Base-by-base conservation (phyloP, 1,284 basidiomycete genomes). In the Pyrrhoderma noxium region DNA sequence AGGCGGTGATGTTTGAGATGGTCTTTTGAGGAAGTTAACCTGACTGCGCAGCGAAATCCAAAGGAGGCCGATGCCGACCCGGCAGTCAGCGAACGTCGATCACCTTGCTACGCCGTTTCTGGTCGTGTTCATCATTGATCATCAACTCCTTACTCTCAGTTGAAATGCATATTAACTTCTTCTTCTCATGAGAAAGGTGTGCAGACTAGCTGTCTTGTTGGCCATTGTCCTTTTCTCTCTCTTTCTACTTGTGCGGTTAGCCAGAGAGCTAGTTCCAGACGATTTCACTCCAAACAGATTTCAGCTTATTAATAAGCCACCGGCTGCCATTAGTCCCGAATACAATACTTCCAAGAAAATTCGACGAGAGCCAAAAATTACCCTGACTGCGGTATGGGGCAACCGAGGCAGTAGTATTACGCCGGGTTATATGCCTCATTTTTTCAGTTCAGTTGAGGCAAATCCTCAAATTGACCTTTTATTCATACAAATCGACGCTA, bases 371-470 rank as follows among this genome's bases (percentile, higher is more conserved):
- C 1, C 16, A 18, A 55, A 55, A 38, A 51, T 55, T 19, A 55
- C 53, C 22, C 22, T 55, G 34, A 52, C 52, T 31, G 45, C 47
- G 13, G 39, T 56, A 35, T 56, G 54, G 54, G 19, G 39, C 18
- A 41, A 39, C n/a, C 43, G 40, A 14, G 50, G 51, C n/a, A 22
- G 16, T 2, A 7, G 23, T 3, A 11, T 11, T 31, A 22, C 38
- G 21, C 54, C 54, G 2, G 46, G 22, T 16, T 56, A 56, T 38
- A 13, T 52, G 5, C 54, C 54, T 9, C 52, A 52, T 35, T 56
- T 56, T 25, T 52, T 56, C 35, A 45, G 48, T 34, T 56, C 54
- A 8, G 54, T 56, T 36, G 54, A 56, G 31, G 54, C 51, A 23
- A 56, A 56, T 39, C 45, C 46, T 14, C 43, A 56, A 31, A 25